A percentile compares a stretch with the other conserved stretches of the same genome.
Conservation (phyloP, 2,329 filamentous ascomycete species). For the Fusarium floridanum region DNA sequence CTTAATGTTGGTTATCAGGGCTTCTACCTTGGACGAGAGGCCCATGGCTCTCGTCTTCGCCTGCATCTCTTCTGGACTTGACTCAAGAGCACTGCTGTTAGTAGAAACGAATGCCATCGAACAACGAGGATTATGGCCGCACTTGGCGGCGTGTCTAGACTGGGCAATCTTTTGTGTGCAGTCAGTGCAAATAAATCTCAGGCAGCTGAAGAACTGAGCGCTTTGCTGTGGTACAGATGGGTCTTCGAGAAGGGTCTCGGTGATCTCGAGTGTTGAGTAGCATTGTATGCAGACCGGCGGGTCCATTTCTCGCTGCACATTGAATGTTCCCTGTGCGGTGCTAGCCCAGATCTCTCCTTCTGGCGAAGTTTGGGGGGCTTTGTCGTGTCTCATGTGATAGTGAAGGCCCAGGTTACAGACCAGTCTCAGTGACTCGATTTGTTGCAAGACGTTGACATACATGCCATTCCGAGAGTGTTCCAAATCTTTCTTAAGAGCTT, state of each 20-base stretch:
- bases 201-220: constrained; percentile 50
- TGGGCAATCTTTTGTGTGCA: constrained; percentile 37
- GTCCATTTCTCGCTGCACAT: constrained; percentile 47
- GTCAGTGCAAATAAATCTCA: constrained; percentile 49
- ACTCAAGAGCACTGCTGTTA: constrained; percentile 41
- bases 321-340: constrained; percentile 52
- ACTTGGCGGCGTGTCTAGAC: constrained; percentile 4
- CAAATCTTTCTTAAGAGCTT: constrained; percentile 45
- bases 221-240: neutral
- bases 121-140: constrained; percentile 45
- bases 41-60: neutral
- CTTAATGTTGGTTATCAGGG: constrained; percentile 51
- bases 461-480: constrained; percentile 21
- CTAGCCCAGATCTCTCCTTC: constrained; percentile 24
- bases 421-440: constrained; percentile 59
- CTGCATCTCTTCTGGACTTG: neutral
- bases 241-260: constrained; percentile 41
- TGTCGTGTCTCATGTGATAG: constrained; percentile 52
- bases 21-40: constrained; percentile 51
- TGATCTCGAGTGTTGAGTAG: constrained; percentile 37
- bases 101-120: constrained; percentile 43
- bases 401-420: constrained; percentile 61
- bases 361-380: neutral
- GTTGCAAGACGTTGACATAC: constrained; percentile 58
- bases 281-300: constrained; percentile 48